Conservation (phyloP, 805 yeast genomes). For the Suhomyces xylopsoci region DNA sequence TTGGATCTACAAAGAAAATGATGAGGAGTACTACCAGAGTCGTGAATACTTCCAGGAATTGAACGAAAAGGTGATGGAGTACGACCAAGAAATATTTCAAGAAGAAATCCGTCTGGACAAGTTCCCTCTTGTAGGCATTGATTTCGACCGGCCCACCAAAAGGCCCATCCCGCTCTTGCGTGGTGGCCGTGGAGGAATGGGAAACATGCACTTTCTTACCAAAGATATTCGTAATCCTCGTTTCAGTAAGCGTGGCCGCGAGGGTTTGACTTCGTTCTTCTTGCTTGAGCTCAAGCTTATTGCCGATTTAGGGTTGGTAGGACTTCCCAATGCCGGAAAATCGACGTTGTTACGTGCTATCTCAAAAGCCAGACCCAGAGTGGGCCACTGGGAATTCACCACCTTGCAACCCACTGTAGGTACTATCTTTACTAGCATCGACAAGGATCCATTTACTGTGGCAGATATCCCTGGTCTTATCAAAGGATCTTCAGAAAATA, state of each 20-base stretch:
- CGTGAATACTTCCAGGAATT: conserved; percentile 66
- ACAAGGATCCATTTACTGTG: conserved; percentile 74
- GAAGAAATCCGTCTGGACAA: conserved; percentile 63
- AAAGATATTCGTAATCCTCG: conserved; percentile 83
- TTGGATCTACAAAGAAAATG: conserved; percentile 83
- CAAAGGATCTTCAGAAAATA: conserved; percentile 78
- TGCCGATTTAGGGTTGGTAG: conserved; percentile 93
- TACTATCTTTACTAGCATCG: conserved; percentile 67
- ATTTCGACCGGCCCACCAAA: conserved; percentile 56
- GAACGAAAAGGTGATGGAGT: conserved; percentile 58
- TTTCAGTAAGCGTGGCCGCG: conserved; percentile 78
- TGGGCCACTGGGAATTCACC: conserved; percentile 97
- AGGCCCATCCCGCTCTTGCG: conserved; percentile 66
- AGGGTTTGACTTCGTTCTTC: conserved; percentile 62
- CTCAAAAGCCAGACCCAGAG: conserved; percentile 82
- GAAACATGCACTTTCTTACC: conserved; percentile 92
- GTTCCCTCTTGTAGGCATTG: conserved; percentile 82
- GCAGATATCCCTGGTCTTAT: conserved; percentile 98
- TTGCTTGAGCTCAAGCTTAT: conserved; percentile 80
- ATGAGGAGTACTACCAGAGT: conserved; percentile 63
- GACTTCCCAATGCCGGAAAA: conserved; percentile 96
- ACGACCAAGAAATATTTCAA: conserved; percentile 55
- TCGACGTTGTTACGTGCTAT: conserved; percentile 84
- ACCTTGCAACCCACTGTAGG: conserved; percentile 92
- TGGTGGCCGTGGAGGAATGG: conserved; percentile 95